A percentile compares a stretch with the other conserved stretches of the same genome.
Conservation (phyloP, 441 rosid species). For the Populus trichocarpa region DNA sequence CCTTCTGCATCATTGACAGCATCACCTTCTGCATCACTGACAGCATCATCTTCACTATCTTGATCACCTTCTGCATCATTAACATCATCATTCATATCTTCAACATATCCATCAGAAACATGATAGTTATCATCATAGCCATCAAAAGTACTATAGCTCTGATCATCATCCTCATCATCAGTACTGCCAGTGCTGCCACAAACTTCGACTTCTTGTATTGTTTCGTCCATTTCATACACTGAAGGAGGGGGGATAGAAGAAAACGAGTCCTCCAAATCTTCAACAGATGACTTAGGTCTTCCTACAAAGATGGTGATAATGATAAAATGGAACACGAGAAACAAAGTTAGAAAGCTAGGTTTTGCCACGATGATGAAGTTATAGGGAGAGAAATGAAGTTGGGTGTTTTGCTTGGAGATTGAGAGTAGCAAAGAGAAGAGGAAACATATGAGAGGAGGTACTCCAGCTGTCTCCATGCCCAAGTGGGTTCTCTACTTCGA, state of each 20-base stretch:
- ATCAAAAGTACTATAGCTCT: neutral
- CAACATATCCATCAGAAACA: slow-evolving; percentile 14
- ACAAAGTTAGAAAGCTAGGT: slow-evolving; percentile 19
- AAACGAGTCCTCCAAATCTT: slow-evolving; percentile 6
- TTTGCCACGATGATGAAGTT: slow-evolving; percentile 18
- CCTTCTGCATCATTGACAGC: neutral
- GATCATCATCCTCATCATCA: neutral
- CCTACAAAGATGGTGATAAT: slow-evolving; percentile 18
- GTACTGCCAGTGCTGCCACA: neutral
- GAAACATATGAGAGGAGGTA: neutral
- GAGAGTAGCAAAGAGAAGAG: slow-evolving; percentile 6
- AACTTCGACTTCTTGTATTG: neutral
- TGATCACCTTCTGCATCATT: neutral
- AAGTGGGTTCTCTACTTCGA: neutral
- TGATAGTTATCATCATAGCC: neutral
- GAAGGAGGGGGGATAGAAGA: neutral
- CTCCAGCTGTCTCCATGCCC: slow-evolving; percentile 3
- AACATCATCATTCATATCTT: slow-evolving; percentile 9
- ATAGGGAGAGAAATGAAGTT: slow-evolving; percentile 7
- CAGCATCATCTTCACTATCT: slow-evolving; percentile 4
- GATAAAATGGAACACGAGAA: slow-evolving; percentile 24
- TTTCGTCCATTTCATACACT: neutral
- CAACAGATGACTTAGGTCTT: slow-evolving; percentile 5
- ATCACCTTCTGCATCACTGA: too few species aligned
- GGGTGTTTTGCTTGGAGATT: slow-evolving; percentile 3